Evolutionary conservation across 371 early-diverging fungal species (phyloP), one percentile per base, ranked within the genome.

Genomic region (Saksenaea oblongispora): DNA sequence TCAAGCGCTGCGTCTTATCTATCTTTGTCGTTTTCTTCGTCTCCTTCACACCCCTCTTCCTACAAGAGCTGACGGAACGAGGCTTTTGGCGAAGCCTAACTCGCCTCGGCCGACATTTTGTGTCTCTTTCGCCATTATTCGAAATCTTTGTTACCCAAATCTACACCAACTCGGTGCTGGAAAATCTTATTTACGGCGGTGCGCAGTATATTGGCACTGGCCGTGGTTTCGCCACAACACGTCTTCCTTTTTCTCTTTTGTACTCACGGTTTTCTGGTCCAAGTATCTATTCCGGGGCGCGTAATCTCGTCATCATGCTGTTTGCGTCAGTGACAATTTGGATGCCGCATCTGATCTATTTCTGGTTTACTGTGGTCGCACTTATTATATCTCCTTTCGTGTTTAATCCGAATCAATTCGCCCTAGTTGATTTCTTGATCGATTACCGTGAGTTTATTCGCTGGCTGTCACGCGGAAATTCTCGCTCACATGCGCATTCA

Each of bases 111-210:
- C 90, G 90, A 64, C 95, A 95, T 59, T 86, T 96, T 39, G 66
- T 91, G 55, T 94, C 93, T 22, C 75, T 95, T 18, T 91, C 93
- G 4, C 94, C 93, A 4, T 72, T 95, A 42, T 96, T 95, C 67
- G 95, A 95, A 72, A 92, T 94, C 22, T 90, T 95, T 80, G 91
- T 91, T 18, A 94, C 95, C 1, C 95, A 94, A 69, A 91, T 93
- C 63, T 95, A 94, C 72, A 85, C 92, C 57, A 87, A 92, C 74
- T 87, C 93, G 55, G 87, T 95, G 39, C 72, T 93, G 66, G 87
- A 89, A 63, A 92, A 94, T 67, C 66, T 94, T 70, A 88, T 86
- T 0, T 95, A 89, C 65, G 94, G 94, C 60, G 93, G 93, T 8
- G 93, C 93, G n/a, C 87, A 89, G 9, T 96, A 95, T 66, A 92